A percentile compares a stretch with the other conserved stretches of the same genome.
These are phyloP conservation scores for Prinsepia uniflora DNA, from an alignment of 306 rosid species.

Conservation along the genomic window DNA sequence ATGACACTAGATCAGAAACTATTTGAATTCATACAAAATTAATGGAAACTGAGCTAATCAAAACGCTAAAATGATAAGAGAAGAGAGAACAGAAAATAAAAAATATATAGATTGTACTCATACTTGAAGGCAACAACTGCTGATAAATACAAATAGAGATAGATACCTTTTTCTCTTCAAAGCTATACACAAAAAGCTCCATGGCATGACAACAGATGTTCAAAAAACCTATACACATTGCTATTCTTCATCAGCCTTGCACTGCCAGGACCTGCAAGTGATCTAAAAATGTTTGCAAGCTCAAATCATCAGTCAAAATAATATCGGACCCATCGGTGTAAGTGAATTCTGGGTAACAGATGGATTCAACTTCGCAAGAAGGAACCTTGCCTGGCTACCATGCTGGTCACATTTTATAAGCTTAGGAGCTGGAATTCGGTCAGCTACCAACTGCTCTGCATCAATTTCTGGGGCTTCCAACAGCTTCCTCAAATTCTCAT, in stretches of 20 bases:
- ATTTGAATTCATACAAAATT: too few relatives aligned
- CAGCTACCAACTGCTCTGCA: constrained; percentile 64
- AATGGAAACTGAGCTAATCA: too few relatives aligned
- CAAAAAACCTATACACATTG: constrained; percentile 16
- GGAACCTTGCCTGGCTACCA: constrained; percentile 88
- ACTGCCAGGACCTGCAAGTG: constrained; percentile 84
- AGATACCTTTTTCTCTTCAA: neutral
- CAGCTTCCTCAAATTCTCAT: constrained; percentile 74
- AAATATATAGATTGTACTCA: neutral
- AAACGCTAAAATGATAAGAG: too few relatives aligned
- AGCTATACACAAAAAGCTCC: constrained; percentile 24
- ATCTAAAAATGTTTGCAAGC: constrained; percentile 82
- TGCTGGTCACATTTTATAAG: constrained; percentile 82
- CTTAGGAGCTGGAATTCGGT: constrained; percentile 72
- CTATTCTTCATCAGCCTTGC: constrained; percentile 50
- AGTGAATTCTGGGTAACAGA: constrained; percentile 82
- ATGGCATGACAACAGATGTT: constrained; percentile 7
- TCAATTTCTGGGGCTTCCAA: constrained; percentile 81
- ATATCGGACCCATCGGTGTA: constrained; percentile 71
- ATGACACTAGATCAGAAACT: too few relatives aligned
- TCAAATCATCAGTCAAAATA: constrained; percentile 82
- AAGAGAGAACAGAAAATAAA: neutral
- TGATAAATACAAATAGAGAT: neutral
- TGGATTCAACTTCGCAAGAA: constrained; percentile 90
- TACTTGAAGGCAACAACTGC: neutral